Evolutionary conservation across 768 basidiomycete genomes (phyloP).

Genomic region (Boletus reticuloceps): DNA sequence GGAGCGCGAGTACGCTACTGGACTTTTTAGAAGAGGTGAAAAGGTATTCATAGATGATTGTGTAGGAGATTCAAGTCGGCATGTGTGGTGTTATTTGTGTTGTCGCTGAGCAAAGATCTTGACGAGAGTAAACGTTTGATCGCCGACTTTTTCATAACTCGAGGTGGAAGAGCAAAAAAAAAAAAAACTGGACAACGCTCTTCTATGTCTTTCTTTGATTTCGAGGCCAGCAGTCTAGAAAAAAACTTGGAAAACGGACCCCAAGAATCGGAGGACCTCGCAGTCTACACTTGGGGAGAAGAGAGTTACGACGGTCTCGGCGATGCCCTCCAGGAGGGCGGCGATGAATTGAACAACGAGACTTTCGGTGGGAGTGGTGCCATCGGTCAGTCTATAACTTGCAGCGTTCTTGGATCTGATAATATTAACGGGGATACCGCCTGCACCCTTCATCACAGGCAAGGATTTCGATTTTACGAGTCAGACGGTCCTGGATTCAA

Average conservation of each 20-base stretch:
- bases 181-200: neutral
- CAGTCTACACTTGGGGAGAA: slow-evolving; percentile 91
- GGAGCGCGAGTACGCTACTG: slow-evolving; percentile 90
- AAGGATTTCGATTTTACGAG: slow-evolving; percentile 89
- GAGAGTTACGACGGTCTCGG: slow-evolving; percentile 89
- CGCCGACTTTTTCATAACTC: slow-evolving; percentile 12
- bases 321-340: slow-evolving; percentile 82
- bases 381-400: slow-evolving; percentile 60
- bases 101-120: slow-evolving; percentile 3
- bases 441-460: slow-evolving; percentile 43
- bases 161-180: slow-evolving; percentile 15
- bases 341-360: slow-evolving; percentile 94
- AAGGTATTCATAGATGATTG: slow-evolving; percentile 13
- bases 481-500: slow-evolving; percentile 33
- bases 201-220: slow-evolving; percentile 82
- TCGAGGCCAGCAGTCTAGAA: slow-evolving; percentile 62
- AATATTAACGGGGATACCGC: neutral
- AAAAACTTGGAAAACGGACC: slow-evolving; percentile 48
- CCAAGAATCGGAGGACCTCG: slow-evolving; percentile 74
- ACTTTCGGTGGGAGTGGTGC: slow-evolving; percentile 78
- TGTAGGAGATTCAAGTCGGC: neutral
- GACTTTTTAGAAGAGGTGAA: slow-evolving; percentile 79
- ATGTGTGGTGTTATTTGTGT: slow-evolving; percentile 30
- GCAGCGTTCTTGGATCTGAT: slow-evolving; percentile 12
- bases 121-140: slow-evolving; percentile 13